Conservation (phyloP, 148 eudicot genomes). For the Arbutus unedo region DNA sequence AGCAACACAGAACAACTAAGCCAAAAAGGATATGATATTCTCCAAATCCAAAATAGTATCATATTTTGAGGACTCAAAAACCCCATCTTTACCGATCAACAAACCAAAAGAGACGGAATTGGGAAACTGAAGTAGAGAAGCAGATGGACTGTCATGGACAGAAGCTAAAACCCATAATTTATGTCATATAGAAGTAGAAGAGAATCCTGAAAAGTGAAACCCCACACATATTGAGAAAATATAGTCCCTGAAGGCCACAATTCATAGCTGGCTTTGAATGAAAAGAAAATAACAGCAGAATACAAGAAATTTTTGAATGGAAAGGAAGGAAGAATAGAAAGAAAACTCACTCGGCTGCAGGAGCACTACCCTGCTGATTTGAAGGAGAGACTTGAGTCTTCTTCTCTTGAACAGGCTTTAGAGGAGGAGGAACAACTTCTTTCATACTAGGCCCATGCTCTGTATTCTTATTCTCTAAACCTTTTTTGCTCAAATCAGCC, state of each 20-base stretch:
- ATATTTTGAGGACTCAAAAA: no score
- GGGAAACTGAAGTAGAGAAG: background rate
- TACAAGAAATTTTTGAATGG: background rate
- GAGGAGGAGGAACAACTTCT: slow-evolving; percentile 24
- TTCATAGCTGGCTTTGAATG: background rate
- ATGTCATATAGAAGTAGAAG: background rate
- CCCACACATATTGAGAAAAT: background rate
- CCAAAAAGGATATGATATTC: no score
- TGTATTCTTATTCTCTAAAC: slow-evolving; percentile 17
- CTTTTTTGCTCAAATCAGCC: slow-evolving; percentile 28
- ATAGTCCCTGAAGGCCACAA: background rate
- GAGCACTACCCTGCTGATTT: slow-evolving; percentile 27
- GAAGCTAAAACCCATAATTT: background rate
- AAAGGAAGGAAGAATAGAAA: background rate
- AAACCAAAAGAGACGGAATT: no score
- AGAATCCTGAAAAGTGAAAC: background rate
- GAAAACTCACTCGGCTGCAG: slow-evolving; percentile 46
- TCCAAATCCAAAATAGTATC: no score
- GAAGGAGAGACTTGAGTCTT: slow-evolving; percentile 21
- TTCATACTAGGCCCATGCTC: slow-evolving; percentile 23
- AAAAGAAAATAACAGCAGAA: background rate
- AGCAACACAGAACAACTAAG: no score
- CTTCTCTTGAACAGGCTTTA: slow-evolving; percentile 35
- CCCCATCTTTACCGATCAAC: no score
- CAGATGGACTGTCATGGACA: background rate